Conservation (phyloP, 345 rosid genomes). For the Brassica juncea region DNA sequence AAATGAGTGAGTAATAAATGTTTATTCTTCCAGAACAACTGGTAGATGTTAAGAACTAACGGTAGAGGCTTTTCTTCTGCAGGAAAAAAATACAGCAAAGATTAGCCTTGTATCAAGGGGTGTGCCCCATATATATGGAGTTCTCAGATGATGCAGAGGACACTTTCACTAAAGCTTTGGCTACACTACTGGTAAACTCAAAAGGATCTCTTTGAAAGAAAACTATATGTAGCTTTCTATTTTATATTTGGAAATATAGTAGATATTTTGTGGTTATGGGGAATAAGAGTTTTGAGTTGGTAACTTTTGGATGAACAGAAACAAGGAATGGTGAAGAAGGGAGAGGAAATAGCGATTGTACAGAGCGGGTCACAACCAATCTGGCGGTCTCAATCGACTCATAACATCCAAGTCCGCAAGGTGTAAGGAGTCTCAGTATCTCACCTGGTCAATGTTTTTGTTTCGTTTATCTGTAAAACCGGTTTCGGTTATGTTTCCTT, state of each 20-base stretch:
- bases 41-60: constrained; percentile 8
- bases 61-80: constrained; percentile 35
- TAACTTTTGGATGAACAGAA: constrained; percentile 51
- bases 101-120: constrained; percentile 92
- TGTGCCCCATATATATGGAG: constrained; percentile 86
- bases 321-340: constrained; percentile 94
- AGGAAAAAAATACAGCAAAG: constrained; percentile 90
- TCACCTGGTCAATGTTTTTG: constrained; percentile 7
- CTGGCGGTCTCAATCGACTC: constrained; percentile 96
- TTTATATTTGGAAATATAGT: neutral
- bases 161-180: constrained; percentile 75
- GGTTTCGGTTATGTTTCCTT: constrained; percentile 10
- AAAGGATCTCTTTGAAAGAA: neutral
- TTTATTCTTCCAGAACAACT: neutral
- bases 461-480: constrained; percentile 13
- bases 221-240: neutral
- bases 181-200: constrained; percentile 61
- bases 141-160: constrained; percentile 93
- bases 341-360: constrained; percentile 91
- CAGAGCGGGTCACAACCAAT: constrained; percentile 94
- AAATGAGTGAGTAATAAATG: constrained; percentile 63
- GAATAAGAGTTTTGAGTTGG: constrained; percentile 10
- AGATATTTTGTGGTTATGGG: neutral
- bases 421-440: constrained; percentile 44
- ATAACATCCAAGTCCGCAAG: constrained; percentile 92